Conservation (phyloP, 2,329 filamentous ascomycete species). For the Clonostachys rosea region DNA sequence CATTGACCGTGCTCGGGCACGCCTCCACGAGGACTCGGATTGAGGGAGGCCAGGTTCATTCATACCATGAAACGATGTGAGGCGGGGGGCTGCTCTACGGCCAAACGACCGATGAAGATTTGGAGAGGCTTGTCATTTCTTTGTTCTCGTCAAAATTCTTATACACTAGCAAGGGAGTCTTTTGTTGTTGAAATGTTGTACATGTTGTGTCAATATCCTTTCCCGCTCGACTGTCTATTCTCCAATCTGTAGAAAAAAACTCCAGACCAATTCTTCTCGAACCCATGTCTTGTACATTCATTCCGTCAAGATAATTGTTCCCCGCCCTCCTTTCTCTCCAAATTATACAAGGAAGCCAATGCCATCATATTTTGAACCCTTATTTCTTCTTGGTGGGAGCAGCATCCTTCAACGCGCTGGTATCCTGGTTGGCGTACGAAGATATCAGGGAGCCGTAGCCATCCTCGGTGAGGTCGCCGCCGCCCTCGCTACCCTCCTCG, state of each 20-base stretch:
- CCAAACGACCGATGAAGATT: no score
- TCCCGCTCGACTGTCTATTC: neutral
- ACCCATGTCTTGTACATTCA: no score
- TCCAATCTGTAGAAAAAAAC: no score
- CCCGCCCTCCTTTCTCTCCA: no score
- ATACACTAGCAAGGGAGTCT: neutral
- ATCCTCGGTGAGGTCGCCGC: conserved; percentile 14
- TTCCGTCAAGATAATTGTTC: no score
- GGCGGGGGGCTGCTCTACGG: no score
- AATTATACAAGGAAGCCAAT: no score
- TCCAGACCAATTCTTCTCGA: neutral
- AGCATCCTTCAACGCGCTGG: conserved; percentile 23
- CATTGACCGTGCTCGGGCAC: conserved; percentile 53
- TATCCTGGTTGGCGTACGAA: conserved; percentile 37
- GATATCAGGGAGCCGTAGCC: conserved; percentile 47
- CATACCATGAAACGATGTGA: no score
- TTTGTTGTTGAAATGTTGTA: conserved; percentile 1
- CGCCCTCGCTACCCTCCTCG: conserved; percentile 15
- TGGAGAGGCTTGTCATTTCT: no score
- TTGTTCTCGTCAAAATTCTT: neutral
- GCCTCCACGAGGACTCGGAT: conserved; percentile 56
- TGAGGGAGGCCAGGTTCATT: conserved; percentile 19
- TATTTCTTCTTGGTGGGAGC: conserved; percentile 40
- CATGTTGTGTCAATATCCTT: conserved; percentile 1
- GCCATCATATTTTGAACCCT: conserved; percentile 4